Evolutionary conservation across 192 early-diverging fungal genomes (phyloP).

Genomic region (Backusella liffmaniae): DNA sequence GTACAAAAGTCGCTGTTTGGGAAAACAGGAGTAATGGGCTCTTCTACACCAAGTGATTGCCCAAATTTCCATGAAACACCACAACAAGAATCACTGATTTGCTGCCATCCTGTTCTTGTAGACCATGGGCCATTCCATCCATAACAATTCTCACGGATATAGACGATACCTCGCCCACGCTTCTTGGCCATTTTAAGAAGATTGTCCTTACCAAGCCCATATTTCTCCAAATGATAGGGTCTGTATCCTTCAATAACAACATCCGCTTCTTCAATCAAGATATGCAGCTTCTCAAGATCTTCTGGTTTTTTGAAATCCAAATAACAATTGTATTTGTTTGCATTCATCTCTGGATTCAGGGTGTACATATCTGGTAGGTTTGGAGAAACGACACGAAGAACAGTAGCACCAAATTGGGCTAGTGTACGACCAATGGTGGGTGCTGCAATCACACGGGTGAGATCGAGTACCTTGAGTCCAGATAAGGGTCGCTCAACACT

Average conservation of each 20-base stretch:
- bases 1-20: background rate
- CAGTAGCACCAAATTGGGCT: background rate
- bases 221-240: constrained; percentile 16
- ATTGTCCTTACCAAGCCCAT: constrained; percentile 11
- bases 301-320: constrained; percentile 4
- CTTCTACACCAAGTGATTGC: background rate
- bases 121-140: constrained; percentile 17
- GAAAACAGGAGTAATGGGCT: background rate
- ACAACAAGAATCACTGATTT: constrained; percentile 7
- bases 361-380: background rate
- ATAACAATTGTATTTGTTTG: constrained; percentile 5
- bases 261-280: constrained; percentile 12
- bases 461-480: background rate
- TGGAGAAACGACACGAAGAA: background rate
- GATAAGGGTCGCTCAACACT: background rate
- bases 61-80: constrained; percentile 13
- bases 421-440: background rate
- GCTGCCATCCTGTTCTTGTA: constrained; percentile 16
- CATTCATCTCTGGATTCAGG: background rate
- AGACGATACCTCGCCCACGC: constrained; percentile 12
- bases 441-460: background rate
- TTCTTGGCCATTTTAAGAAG: background rate
- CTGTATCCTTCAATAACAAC: constrained; percentile 14
- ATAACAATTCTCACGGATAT: constrained; percentile 15
- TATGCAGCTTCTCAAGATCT: background rate